phyloP scores from a whole-genome alignment of 345 rosid species.

The Arabis hirsuta region DNA sequence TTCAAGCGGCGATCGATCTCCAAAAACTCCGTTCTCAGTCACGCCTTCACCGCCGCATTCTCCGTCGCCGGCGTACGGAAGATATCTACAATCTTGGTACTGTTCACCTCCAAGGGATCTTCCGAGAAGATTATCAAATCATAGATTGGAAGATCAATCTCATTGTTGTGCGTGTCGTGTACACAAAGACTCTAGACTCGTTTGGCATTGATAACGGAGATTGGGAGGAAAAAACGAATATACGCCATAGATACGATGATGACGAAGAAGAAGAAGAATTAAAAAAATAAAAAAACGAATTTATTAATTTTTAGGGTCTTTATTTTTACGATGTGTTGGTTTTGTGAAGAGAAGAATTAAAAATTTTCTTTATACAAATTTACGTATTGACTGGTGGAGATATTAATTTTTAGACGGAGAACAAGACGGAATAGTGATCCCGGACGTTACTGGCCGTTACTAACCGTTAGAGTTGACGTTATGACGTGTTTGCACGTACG shows the following conservation, averaged over 20 bases:
- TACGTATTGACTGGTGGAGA: conserved; percentile 22
- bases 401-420: conserved; percentile 23
- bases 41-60: conserved; percentile 44
- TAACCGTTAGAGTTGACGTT: conserved; percentile 24
- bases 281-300: background rate
- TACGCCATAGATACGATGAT: conserved; percentile 29
- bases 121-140: conserved; percentile 25
- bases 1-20: conserved; percentile 50
- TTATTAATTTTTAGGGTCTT: background rate
- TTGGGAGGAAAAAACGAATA: conserved; percentile 5
- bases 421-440: background rate
- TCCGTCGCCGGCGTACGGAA: conserved; percentile 37
- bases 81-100: conserved; percentile 19
- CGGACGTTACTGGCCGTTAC: conserved; percentile 17
- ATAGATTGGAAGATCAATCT: conserved; percentile 25
- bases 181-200: conserved; percentile 41
- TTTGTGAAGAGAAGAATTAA: conserved; percentile 17
- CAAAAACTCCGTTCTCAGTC: conserved; percentile 33
- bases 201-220: conserved; percentile 35
- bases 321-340: conserved; percentile 10
- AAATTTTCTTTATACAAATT: background rate
- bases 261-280: background rate
- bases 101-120: conserved; percentile 41
- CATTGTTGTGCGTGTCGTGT: conserved; percentile 38
- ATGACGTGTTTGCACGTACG: conserved; percentile 33